A percentile compares a stretch with the other conserved stretches of the same genome.
Evolutionary conservation across 2,329 filamentous ascomycete species (phyloP).

Genomic region (Verticillium isaacii): DNA sequence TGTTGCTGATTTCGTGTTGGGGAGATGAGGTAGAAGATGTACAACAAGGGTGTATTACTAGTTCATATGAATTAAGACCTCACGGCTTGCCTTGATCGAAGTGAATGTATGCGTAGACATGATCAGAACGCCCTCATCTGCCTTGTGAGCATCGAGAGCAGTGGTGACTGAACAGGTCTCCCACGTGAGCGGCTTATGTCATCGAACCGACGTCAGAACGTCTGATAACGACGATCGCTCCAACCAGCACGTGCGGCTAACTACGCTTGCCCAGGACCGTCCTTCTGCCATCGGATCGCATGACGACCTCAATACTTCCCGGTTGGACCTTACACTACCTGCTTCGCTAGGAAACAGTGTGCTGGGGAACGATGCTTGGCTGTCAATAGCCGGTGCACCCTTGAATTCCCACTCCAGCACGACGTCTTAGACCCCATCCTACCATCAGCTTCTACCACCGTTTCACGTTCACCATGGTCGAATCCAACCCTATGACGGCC

Average conservation of each 20-base stretch:
- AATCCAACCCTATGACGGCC: conserved; percentile 41
- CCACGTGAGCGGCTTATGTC: neutral
- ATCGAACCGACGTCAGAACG: neutral
- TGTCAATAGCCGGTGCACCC: neutral
- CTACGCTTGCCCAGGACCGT: neutral
- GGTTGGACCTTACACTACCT: neutral
- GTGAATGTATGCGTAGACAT: neutral
- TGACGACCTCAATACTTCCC: neutral
- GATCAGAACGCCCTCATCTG: neutral
- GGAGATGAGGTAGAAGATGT: neutral
- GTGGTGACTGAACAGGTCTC: neutral
- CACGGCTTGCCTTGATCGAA: neutral
- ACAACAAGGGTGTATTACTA: neutral
- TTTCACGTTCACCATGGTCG: conserved; percentile 21
- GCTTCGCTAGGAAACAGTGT: neutral
- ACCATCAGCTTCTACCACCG: neutral
- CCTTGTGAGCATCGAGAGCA: neutral
- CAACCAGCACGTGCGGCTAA: neutral
- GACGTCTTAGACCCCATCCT: neutral
- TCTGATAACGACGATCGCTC: neutral
- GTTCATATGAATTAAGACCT: neutral
- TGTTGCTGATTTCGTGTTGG: neutral
- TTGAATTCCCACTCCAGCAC: neutral
- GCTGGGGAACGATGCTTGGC: neutral
- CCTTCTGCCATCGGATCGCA: neutral